These are phyloP conservation scores for Colletotrichum neosansevieriae DNA, from an alignment of 2,329 filamentous ascomycete genomes.

Conservation along the genomic window DNA sequence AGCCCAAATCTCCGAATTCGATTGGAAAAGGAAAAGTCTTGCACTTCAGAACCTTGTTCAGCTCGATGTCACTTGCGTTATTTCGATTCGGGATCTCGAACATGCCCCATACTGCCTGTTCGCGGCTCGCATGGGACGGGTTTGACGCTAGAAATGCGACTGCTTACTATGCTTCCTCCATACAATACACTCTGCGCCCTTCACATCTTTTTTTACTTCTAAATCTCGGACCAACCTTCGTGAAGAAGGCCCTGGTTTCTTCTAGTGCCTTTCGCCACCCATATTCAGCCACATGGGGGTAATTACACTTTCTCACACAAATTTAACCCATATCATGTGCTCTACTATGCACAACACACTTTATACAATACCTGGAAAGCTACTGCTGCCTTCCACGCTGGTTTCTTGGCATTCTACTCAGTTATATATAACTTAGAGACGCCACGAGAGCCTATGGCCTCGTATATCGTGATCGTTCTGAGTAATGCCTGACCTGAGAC, in stretches of 20 bases:
- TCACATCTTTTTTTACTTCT: no score
- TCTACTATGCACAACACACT: no score
- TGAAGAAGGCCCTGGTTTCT: background rate
- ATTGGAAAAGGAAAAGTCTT: background rate
- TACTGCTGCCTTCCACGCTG: no score
- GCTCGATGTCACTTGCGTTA: background rate
- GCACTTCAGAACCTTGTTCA: constrained; percentile 13
- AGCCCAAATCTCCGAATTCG: background rate
- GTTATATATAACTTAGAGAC: background rate
- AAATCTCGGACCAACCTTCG: constrained; percentile 6
- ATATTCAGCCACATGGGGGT: no score
- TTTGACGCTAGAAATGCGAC: constrained; percentile 27
- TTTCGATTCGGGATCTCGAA: constrained; percentile 20
- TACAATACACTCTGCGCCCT: background rate
- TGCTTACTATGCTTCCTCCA: constrained; percentile 17
- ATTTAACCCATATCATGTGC: no score
- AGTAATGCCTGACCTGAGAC: background rate
- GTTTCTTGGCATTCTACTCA: background rate
- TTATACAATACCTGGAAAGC: no score
- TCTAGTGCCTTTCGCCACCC: no score
- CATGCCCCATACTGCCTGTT: constrained; percentile 28
- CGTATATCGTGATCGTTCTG: background rate
- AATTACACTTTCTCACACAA: no score
- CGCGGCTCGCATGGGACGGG: constrained; percentile 24
- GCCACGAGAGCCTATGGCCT: background rate